phyloP scores from a whole-genome alignment of 495 filamentous ascomycete species.

The Podospora pseudocomata region DNA sequence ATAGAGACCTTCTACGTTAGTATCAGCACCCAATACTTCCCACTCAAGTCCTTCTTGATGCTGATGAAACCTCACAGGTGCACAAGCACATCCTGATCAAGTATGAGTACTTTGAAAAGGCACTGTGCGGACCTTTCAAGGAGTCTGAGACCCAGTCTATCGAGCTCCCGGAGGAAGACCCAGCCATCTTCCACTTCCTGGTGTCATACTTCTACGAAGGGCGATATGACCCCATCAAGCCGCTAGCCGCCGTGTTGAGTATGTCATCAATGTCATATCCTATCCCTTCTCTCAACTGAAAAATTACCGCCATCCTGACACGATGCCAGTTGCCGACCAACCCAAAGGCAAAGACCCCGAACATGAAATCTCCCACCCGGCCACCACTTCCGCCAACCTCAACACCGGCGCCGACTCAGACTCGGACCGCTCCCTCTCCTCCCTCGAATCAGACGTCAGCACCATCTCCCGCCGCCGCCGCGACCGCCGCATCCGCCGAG shows the following conservation, averaged over 20 bases:
- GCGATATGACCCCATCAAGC: conserved; percentile 43
- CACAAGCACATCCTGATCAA: conserved; percentile 43
- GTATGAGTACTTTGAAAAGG: conserved; percentile 44
- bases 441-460: conserved; percentile 32
- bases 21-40: not conserved
- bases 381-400: conserved; percentile 13
- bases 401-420: conserved; percentile 32
- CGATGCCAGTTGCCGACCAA: conserved; percentile 31
- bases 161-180: conserved; percentile 47
- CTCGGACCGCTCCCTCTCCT: conserved; percentile 23
- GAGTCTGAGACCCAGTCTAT: conserved; percentile 42
- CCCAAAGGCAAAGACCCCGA: conserved; percentile 38
- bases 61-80: conserved; percentile 24
- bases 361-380: conserved; percentile 24
- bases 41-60: not conserved
- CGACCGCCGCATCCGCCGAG: conserved; percentile 35
- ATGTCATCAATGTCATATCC: conserved; percentile 7
- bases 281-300: not conserved
- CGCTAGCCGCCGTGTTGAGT: conserved; percentile 37
- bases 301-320: not conserved
- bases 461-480: conserved; percentile 33
- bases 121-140: conserved; percentile 40
- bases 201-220: conserved; percentile 49
- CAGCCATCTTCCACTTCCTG: conserved; percentile 48
- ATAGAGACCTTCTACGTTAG: conserved; percentile 42